Evolutionary conservation across 495 filamentous ascomycete genomes (phyloP).

Genomic region (Tuber calosporum): DNA sequence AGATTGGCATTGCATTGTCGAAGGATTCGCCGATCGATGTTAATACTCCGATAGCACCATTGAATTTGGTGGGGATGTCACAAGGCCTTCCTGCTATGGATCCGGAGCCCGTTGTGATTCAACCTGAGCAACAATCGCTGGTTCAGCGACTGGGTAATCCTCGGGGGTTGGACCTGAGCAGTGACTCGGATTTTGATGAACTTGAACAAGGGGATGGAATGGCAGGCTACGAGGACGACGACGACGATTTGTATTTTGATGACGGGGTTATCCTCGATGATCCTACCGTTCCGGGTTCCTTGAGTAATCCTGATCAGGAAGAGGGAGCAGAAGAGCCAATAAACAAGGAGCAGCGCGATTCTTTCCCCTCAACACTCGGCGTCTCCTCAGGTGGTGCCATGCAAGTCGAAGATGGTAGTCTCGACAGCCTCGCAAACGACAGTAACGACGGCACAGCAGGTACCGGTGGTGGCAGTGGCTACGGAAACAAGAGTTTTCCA

Average conservation of each 20-base stretch:
- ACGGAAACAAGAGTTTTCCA: conserved; percentile 22
- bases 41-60: conserved; percentile 2
- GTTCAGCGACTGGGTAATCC: conserved; percentile 29
- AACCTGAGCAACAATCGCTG: not conserved
- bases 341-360: conserved; percentile 4
- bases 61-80: not conserved
- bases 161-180: conserved; percentile 27
- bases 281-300: not conserved
- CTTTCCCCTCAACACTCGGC: conserved; percentile 29
- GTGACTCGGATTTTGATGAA: conserved; percentile 33
- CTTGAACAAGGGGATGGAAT: conserved; percentile 25
- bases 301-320: not conserved
- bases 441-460: conserved; percentile 18
- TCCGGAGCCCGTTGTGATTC: conserved; percentile 15
- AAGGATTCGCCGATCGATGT: conserved; percentile 5
- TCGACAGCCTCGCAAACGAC: conserved; percentile 14
- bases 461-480: conserved; percentile 23
- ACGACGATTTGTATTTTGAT: conserved; percentile 77
- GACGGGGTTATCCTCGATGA: conserved; percentile 56
- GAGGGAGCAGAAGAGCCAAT: not conserved
- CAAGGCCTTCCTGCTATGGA: conserved; percentile 29
- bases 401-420: conserved; percentile 27
- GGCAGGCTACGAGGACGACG: conserved; percentile 44
- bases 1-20: conserved; percentile 25
- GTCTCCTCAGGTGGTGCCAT: conserved; percentile 35